These are phyloP conservation scores for Pythium rhizo-oryzae DNA, from an alignment of 352 stramenopile species.

Conservation along the genomic window DNA sequence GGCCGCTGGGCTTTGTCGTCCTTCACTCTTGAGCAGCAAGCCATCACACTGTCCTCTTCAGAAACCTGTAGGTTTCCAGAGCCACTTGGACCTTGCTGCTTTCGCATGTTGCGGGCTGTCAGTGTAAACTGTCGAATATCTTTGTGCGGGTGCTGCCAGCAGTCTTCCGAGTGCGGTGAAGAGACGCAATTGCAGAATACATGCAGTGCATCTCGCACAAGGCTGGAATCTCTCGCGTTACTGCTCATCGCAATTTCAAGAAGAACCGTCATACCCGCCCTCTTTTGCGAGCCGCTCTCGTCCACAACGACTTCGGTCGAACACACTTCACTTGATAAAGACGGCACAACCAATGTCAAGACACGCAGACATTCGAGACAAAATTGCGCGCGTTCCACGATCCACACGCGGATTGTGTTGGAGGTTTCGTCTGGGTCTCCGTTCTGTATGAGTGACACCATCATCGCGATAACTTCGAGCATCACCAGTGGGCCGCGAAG, in stretches of 20 bases:
- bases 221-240: conserved; percentile 69
- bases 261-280: conserved; percentile 66
- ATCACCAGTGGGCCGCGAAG: conserved; percentile 77
- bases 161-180: conserved; percentile 73
- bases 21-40: conserved; percentile 60
- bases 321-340: conserved; percentile 74
- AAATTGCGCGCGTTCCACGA: conserved; percentile 78
- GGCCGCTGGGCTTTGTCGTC: conserved; percentile 71
- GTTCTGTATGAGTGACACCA: conserved; percentile 62
- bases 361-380: conserved; percentile 76
- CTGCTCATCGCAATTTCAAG: conserved; percentile 79
- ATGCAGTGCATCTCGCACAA: conserved; percentile 70
- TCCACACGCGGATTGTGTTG: conserved; percentile 64
- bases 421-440: conserved; percentile 58
- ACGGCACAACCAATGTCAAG: conserved; percentile 73
- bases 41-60: conserved; percentile 29
- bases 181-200: conserved; percentile 88
- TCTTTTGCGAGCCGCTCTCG: conserved; percentile 43
- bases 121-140: conserved; percentile 82
- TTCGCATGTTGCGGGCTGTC: conserved; percentile 70
- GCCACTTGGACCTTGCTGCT: conserved; percentile 17
- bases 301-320: conserved; percentile 67
- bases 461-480: conserved; percentile 74
- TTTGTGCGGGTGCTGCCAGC: conserved; percentile 86
- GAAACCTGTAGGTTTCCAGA: background rate